Conservation (phyloP, 2,329 filamentous ascomycete species). For the Alternaria ventricosa region DNA sequence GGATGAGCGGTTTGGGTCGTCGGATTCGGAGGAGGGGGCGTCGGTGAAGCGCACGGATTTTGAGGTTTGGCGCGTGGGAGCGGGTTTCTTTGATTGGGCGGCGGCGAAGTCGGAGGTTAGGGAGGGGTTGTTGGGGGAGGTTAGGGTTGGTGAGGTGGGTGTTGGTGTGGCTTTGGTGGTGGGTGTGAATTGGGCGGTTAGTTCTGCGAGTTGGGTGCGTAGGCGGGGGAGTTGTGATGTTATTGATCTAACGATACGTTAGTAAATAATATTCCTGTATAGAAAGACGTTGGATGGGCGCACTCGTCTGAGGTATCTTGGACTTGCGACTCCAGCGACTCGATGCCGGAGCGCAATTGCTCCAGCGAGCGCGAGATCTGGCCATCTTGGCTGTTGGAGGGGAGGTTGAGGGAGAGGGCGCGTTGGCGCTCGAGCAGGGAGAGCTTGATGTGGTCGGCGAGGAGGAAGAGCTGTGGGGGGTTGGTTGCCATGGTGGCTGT, state of each 20-base stretch:
- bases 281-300: constrained; percentile 12
- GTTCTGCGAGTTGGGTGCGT: constrained; percentile 75
- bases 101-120: constrained; percentile 47
- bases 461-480: constrained; percentile 80
- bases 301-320: constrained; percentile 65
- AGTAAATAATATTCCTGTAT: neutral
- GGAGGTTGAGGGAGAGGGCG: constrained; percentile 79
- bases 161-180: constrained; percentile 57
- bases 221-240: constrained; percentile 69
- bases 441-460: constrained; percentile 96
- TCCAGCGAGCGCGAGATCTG: constrained; percentile 89
- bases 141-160: constrained; percentile 49
- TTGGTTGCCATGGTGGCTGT: constrained; percentile 50
- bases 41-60: constrained; percentile 91
- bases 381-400: constrained; percentile 81
- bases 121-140: constrained; percentile 53
- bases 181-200: constrained; percentile 77
- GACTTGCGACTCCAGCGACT: constrained; percentile 69
- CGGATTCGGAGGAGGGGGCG: constrained; percentile 43
- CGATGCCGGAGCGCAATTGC: constrained; percentile 81
- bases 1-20: constrained; percentile 60
- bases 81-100: constrained; percentile 43
- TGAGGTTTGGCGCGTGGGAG: constrained; percentile 43
- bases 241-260: constrained; percentile 32
- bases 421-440: constrained; percentile 91